Evolutionary conservation across 148 eudicot genomes (phyloP), one percentile per base, ranked within the genome.

Genomic region (Rhododendron kiyosumense): DNA sequence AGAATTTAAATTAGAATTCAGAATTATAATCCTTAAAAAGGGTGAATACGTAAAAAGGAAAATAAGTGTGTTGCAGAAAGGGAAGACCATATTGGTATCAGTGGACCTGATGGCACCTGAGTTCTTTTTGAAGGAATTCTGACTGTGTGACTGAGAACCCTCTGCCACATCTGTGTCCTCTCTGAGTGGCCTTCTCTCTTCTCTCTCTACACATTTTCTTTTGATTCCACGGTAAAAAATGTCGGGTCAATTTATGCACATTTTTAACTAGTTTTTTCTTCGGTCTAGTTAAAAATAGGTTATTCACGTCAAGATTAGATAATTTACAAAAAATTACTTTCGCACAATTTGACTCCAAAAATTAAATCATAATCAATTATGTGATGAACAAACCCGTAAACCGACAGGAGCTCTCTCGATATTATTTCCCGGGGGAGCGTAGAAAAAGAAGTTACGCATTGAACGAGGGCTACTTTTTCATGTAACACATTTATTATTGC

Each of bases 391-490:
- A 20, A 59, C 9, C n/a, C n/a, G 22, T 6, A 6, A 20, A 5
- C 26, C 0, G 5, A 6, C 7, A 20, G 7, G 9, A 5, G 10
- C 73, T 83, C 77, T 69, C 85, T 83, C 85, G 57, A 69, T 43
- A 83, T 28, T 69, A 30, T 69, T 34, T 52, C 78, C 85, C 78
- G 85, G 38, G 76, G 74, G 54, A 49, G 61, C n/a, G 57, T 30
- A 46, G 78, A 45, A 83, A 83, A 84, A 84, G 59, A 71, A 32
- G 79, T 73, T 84, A 73, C 79, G 61, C 85, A 71, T 51, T 84
- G 63, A 84, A 84, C 67, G 79, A 84, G 85, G 85, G 79, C 76
- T 45, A 18, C 79, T 84, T 84, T 84, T 84, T 73, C 85, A 49
- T 84, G 85, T 1, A 32, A 17, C 52, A 32, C 65, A 84, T 84